These are phyloP conservation scores for Ceratocystis colombiana DNA, from an alignment of 2,329 filamentous ascomycete species.

Conservation along the genomic window DNA sequence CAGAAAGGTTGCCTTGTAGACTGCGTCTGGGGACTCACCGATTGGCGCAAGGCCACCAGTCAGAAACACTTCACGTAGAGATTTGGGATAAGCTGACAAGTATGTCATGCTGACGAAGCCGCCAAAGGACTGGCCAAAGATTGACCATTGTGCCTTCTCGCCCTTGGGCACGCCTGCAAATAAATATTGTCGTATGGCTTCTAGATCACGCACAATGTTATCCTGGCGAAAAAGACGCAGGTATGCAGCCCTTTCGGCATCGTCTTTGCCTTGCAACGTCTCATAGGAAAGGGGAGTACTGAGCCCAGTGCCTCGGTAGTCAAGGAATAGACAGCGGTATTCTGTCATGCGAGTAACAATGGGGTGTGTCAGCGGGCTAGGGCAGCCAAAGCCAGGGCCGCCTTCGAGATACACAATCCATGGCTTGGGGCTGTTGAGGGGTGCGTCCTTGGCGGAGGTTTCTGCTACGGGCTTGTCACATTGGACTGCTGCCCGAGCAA, in stretches of 20 bases:
- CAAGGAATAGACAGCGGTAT: slow-evolving; percentile 78
- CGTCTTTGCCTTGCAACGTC: slow-evolving; percentile 51
- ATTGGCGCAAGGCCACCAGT: slow-evolving; percentile 77
- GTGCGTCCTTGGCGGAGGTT: slow-evolving; percentile 33
- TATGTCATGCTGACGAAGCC: slow-evolving; percentile 81
- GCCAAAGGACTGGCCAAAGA: slow-evolving; percentile 86
- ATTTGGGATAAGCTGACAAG: slow-evolving; percentile 67
- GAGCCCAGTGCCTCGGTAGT: slow-evolving; percentile 81
- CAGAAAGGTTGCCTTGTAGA: slow-evolving; percentile 60
- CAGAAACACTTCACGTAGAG: slow-evolving; percentile 71
- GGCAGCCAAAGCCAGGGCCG: slow-evolving; percentile 71
- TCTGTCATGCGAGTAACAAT: slow-evolving; percentile 66
- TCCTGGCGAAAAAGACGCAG: slow-evolving; percentile 80
- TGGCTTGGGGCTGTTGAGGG: slow-evolving; percentile 39
- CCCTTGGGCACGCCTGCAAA: slow-evolving; percentile 41
- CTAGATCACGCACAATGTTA: slow-evolving; percentile 79
- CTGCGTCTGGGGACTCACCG: slow-evolving; percentile 57
- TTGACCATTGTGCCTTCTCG: slow-evolving; percentile 67
- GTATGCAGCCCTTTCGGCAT: slow-evolving; percentile 63
- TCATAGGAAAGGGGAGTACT: slow-evolving; percentile 68
- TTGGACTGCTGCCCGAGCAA: slow-evolving; percentile 63
- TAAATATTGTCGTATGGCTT: slow-evolving; percentile 69
- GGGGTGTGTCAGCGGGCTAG: slow-evolving; percentile 60
- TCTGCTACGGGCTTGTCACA: slow-evolving; percentile 51
- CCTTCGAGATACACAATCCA: slow-evolving; percentile 71